phyloP scores from a whole-genome alignment of 352 stramenopile species.

The Pythium apleroticum region DNA sequence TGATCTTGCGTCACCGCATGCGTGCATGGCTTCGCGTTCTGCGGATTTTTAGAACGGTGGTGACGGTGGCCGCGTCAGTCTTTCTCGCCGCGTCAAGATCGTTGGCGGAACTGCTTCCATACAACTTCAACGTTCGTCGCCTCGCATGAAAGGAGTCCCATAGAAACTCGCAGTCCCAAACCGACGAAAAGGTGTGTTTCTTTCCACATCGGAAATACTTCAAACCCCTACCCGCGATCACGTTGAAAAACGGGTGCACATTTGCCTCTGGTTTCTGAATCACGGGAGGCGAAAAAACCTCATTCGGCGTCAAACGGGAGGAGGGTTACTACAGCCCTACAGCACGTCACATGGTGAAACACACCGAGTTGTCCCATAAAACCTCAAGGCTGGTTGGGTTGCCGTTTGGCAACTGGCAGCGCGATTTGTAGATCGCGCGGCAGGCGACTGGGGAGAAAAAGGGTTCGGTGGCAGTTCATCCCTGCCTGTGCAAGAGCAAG shows the following conservation, averaged over 20 bases:
- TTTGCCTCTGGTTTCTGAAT: slow-evolving; percentile 15
- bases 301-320: not conserved
- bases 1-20: slow-evolving; percentile 8
- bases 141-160: slow-evolving; percentile 1
- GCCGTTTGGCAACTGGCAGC: slow-evolving; percentile 7
- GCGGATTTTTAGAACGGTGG: not conserved
- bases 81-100: not conserved
- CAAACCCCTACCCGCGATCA: slow-evolving; percentile 28
- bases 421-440: slow-evolving; percentile 10
- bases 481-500: slow-evolving; percentile 13
- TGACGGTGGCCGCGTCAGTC: slow-evolving; percentile 1
- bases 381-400: slow-evolving; percentile 11
- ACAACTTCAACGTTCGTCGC: slow-evolving; percentile 5
- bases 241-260: slow-evolving; percentile 14
- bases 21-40: not conserved
- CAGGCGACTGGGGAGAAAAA: slow-evolving; percentile 26
- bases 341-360: not conserved
- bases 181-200: slow-evolving; percentile 9
- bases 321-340: too few relatives aligned
- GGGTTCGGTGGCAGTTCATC: not conserved
- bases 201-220: not conserved
- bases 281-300: slow-evolving; percentile 7
- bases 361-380: slow-evolving; percentile 2
- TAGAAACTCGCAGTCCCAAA: not conserved
- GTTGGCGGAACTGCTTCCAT: slow-evolving; percentile 1